These are phyloP conservation scores for Pleurotus ostreatus DNA, from an alignment of 768 basidiomycete species.

Conservation along the genomic window DNA sequence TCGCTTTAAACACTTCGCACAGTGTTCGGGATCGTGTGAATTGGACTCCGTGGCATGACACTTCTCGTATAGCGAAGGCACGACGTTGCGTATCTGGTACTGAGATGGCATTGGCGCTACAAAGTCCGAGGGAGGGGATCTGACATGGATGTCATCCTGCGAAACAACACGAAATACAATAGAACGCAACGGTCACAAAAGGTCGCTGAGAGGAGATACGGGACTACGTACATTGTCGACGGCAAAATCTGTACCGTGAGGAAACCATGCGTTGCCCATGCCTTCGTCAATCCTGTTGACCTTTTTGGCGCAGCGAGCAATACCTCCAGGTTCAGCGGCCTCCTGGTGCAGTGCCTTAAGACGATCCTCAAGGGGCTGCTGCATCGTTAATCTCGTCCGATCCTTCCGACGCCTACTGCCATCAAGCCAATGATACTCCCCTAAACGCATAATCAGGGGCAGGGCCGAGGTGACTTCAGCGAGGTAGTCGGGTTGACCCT, in stretches of 20 bases:
- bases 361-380: too few species aligned
- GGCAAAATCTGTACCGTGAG: constrained; percentile 18
- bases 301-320: not conserved
- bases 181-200: not conserved
- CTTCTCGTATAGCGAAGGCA: constrained; percentile 4
- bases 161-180: not conserved
- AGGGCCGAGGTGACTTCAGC: constrained; percentile 20
- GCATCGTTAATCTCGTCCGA: too few species aligned
- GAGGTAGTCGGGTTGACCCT: too few species aligned
- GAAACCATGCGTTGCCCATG: constrained; percentile 39
- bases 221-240: constrained; percentile 3
- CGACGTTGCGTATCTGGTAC: not conserved
- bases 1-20: not conserved
- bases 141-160: not conserved
- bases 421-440: constrained; percentile 43
- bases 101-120: not conserved
- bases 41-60: constrained; percentile 10
- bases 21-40: not conserved
- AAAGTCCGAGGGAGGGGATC: not conserved
- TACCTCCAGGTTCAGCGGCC: constrained; percentile 16
- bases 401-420: not conserved
- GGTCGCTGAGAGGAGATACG: too few species aligned
- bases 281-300: constrained; percentile 23
- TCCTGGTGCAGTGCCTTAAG: constrained; percentile 9
- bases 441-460: constrained; percentile 56